These are phyloP conservation scores for Penicillium occitanis DNA, from an alignment of 2,329 filamentous ascomycete genomes.

Conservation along the genomic window DNA sequence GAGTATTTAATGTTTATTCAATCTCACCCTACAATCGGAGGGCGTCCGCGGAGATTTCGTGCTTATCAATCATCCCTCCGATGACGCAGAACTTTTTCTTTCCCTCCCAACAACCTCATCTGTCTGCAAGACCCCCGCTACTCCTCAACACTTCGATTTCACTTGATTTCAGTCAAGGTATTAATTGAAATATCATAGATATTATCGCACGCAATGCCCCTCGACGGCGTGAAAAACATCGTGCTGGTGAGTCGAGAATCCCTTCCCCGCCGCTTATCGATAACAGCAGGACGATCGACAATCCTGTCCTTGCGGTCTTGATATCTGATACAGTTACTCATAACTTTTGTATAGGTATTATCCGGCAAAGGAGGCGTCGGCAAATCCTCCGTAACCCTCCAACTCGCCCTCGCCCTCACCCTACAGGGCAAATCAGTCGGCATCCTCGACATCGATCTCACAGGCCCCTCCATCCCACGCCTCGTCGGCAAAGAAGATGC, in stretches of 20 bases:
- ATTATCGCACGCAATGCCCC: slow-evolving; percentile 35
- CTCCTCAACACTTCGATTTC: background rate
- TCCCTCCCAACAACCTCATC: slow-evolving; percentile 7
- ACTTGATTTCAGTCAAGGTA: background rate
- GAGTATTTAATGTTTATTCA: background rate
- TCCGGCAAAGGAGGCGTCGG: slow-evolving; percentile 98
- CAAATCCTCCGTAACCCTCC: slow-evolving; percentile 96
- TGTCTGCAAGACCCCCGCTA: background rate
- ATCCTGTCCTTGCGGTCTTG: too few relatives aligned
- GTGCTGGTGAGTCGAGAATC: slow-evolving; percentile 37
- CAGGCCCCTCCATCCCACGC: slow-evolving; percentile 91
- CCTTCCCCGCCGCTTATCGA: slow-evolving; percentile 30
- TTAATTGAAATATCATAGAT: background rate
- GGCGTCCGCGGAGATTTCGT: slow-evolving; percentile 9
- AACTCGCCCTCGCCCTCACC: slow-evolving; percentile 85
- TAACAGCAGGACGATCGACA: background rate
- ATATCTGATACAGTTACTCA: background rate
- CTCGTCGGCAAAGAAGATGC: slow-evolving; percentile 86
- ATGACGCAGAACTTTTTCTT: slow-evolving; percentile 20
- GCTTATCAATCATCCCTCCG: slow-evolving; percentile 23
- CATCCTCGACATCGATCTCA: slow-evolving; percentile 93
- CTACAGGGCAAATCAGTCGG: slow-evolving; percentile 85
- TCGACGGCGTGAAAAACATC: slow-evolving; percentile 46
- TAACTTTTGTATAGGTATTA: slow-evolving; percentile 56
- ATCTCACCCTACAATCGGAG: background rate